phyloP scores from a whole-genome alignment of 1,284 basidiomycete species.

The Coriolopsis trogii region DNA sequence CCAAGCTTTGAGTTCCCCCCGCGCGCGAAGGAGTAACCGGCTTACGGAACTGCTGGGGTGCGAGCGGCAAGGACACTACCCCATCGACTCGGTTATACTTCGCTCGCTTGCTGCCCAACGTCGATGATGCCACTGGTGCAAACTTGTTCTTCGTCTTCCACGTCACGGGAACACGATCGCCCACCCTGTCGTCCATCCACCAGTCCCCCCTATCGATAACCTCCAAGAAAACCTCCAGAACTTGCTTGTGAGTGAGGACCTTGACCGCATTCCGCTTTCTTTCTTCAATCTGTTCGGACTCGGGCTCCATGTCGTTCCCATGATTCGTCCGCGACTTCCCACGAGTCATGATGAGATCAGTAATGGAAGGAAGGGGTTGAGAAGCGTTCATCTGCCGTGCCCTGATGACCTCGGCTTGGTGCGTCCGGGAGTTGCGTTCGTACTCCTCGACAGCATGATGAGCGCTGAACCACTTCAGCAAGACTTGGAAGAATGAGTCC shows the following conservation, averaged over 20 bases:
- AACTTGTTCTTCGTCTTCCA: not conserved
- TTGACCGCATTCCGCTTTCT: not conserved
- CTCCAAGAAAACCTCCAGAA: not conserved
- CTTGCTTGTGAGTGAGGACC: not conserved
- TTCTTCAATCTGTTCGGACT: too few species aligned
- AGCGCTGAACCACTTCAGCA: not conserved
- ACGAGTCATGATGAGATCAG: too few species aligned
- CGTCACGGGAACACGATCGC: not conserved
- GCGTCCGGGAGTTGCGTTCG: not conserved
- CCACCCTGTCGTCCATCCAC: not conserved
- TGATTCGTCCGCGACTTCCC: too few species aligned
- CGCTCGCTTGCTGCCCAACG: not conserved
- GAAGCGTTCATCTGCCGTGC: too few species aligned
- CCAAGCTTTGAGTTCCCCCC: not conserved
- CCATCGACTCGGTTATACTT: not conserved
- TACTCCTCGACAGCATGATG: conserved; percentile 4
- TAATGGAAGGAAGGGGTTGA: too few species aligned
- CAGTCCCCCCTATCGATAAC: not conserved
- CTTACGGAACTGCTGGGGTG: not conserved
- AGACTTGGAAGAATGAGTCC: not conserved
- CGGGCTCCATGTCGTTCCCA: too few species aligned
- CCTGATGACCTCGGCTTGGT: not conserved
- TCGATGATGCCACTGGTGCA: not conserved
- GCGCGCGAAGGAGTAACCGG: not conserved
- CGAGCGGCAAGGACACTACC: not conserved